phyloP scores from a whole-genome alignment of 1,139 yeast species.

The Sugiyamaella pinicola region DNA sequence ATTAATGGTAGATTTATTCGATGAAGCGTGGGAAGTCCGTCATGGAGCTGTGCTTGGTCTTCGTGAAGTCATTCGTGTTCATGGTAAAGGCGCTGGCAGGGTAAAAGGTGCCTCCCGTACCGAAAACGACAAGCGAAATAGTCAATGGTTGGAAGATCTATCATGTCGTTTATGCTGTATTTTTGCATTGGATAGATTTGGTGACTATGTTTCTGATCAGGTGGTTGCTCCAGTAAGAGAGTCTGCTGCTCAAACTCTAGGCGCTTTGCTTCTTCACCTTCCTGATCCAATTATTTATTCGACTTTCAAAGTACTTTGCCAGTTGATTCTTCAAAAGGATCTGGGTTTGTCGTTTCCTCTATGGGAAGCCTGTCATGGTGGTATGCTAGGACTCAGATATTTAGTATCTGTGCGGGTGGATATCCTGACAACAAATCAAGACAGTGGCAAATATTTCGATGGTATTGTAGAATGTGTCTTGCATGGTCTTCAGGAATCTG shows the following conservation, averaged over 20 bases:
- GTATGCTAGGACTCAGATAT: slow-evolving; percentile 89
- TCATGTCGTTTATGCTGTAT: slow-evolving; percentile 83
- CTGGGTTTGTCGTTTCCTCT: slow-evolving; percentile 49
- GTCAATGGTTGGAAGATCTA: slow-evolving; percentile 78
- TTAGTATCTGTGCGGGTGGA: slow-evolving; percentile 89
- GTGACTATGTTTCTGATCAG: slow-evolving; percentile 96
- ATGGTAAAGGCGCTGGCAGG: slow-evolving; percentile 87
- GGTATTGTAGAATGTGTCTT: slow-evolving; percentile 82
- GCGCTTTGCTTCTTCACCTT: slow-evolving; percentile 79
- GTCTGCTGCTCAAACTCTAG: slow-evolving; percentile 92
- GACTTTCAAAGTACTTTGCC: slow-evolving; percentile 67
- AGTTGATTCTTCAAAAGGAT: slow-evolving; percentile 69
- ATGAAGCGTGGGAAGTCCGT: slow-evolving; percentile 90
- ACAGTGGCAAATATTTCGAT: slow-evolving; percentile 55
- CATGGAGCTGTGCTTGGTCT: slow-evolving; percentile 96
- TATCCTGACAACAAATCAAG: slow-evolving; percentile 56
- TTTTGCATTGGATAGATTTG: slow-evolving; percentile 92
- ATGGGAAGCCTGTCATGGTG: slow-evolving; percentile 99
- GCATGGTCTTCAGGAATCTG: slow-evolving; percentile 79
- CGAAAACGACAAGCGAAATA: slow-evolving; percentile 69
- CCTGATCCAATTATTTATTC: slow-evolving; percentile 55
- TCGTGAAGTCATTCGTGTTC: slow-evolving; percentile 81
- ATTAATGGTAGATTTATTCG: slow-evolving; percentile 74
- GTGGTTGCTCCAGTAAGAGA: slow-evolving; percentile 99
- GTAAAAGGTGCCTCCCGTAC: slow-evolving; percentile 59